A percentile compares a stretch with the other conserved stretches of the same genome.
These are phyloP conservation scores for Phytophthora boehmeriae DNA, from an alignment of 352 stramenopile species.

Conservation along the genomic window DNA sequence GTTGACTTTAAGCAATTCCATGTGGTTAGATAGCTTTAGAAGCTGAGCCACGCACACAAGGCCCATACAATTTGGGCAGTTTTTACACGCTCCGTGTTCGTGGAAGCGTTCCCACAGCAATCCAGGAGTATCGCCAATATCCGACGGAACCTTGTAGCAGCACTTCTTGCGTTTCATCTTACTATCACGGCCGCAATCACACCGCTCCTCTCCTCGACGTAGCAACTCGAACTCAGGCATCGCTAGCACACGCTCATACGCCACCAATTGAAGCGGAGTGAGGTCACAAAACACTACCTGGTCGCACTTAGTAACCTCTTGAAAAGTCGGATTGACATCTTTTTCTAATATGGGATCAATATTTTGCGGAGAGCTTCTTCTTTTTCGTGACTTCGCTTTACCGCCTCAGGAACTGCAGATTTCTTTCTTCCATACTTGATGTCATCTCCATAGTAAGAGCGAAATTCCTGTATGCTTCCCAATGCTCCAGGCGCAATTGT, in stretches of 20 bases:
- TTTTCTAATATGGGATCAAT: slow-evolving; percentile 76
- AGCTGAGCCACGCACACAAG: slow-evolving; percentile 76
- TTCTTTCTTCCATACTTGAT: slow-evolving; percentile 88
- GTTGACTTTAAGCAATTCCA: slow-evolving; percentile 83
- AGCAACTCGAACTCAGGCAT: slow-evolving; percentile 81
- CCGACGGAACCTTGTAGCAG: slow-evolving; percentile 57
- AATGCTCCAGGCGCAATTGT: slow-evolving; percentile 74
- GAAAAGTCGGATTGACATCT: slow-evolving; percentile 70
- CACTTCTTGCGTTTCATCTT: slow-evolving; percentile 61
- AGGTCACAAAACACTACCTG: slow-evolving; percentile 86
- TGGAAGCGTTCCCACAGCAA: slow-evolving; percentile 79
- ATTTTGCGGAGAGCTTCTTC: slow-evolving; percentile 67
- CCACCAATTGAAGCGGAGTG: slow-evolving; percentile 67
- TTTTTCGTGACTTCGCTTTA: slow-evolving; percentile 69
- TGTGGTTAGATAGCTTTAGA: slow-evolving; percentile 81
- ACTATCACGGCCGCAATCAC: slow-evolving; percentile 71
- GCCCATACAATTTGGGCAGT: slow-evolving; percentile 76
- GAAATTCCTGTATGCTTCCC: slow-evolving; percentile 70
- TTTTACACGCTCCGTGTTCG: slow-evolving; percentile 47
- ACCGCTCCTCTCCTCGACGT: slow-evolving; percentile 60
- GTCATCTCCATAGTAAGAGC: slow-evolving; percentile 78
- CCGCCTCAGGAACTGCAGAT: slow-evolving; percentile 62
- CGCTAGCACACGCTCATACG: slow-evolving; percentile 69
- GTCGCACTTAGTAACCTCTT: slow-evolving; percentile 75
- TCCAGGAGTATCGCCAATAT: slow-evolving; percentile 27